These are phyloP conservation scores for Thymus mandschuricus DNA, from an alignment of 257 asterid species.

Conservation along the genomic window DNA sequence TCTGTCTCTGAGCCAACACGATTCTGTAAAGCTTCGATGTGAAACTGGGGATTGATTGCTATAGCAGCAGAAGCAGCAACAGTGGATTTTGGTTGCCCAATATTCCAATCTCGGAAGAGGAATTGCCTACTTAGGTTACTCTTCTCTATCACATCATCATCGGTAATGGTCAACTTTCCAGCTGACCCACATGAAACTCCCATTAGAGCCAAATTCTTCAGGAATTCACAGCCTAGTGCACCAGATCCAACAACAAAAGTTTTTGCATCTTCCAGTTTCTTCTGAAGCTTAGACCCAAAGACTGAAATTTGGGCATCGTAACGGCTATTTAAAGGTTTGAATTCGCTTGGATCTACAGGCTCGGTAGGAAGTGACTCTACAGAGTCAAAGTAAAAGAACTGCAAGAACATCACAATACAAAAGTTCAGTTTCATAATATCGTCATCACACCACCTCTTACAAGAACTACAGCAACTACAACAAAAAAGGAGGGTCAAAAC, in stretches of 20 bases:
- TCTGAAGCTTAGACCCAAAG: constrained; percentile 83
- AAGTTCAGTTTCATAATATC: constrained; percentile 17
- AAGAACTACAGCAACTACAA: not conserved
- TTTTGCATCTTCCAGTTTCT: constrained; percentile 79
- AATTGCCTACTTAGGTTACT: constrained; percentile 96
- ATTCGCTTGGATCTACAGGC: constrained; percentile 69
- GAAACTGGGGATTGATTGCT: constrained; percentile 63
- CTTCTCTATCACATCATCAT: constrained; percentile 95
- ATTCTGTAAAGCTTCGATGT: constrained; percentile 85
- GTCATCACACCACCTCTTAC: not conserved
- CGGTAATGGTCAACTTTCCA: constrained; percentile 82
- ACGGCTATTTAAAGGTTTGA: constrained; percentile 75
- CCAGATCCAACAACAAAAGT: constrained; percentile 92
- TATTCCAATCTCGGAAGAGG: constrained; percentile 94
- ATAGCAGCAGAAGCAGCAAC: constrained; percentile 90
- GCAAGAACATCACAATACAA: constrained; percentile 34
- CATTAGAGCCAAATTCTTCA: constrained; percentile 90
- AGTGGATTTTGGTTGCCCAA: constrained; percentile 92
- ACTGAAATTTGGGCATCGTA: constrained; percentile 96
- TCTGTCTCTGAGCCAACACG: constrained; percentile 92
- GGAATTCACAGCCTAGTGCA: constrained; percentile 93
- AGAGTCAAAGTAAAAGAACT: constrained; percentile 95
- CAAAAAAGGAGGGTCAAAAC: constrained; percentile 8
- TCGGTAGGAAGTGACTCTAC: constrained; percentile 89
- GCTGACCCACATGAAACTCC: constrained; percentile 80